Evolutionary conservation across 805 yeast genomes (phyloP).

Genomic region (Scheffersomyces stipitis): DNA sequence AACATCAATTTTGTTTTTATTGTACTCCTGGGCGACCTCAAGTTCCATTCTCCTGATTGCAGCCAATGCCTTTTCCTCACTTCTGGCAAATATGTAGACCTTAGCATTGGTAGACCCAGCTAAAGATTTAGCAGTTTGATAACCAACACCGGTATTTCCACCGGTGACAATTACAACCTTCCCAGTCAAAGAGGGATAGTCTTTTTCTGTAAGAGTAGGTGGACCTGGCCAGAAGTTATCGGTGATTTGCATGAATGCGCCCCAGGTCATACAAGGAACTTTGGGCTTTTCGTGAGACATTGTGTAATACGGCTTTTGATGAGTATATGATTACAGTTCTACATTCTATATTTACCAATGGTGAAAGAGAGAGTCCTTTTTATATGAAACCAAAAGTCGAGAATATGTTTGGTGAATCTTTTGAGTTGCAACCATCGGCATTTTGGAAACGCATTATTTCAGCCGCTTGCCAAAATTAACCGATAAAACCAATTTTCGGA

Average conservation of each 20-base stretch:
- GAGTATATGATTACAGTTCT: too few species aligned
- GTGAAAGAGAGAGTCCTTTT: too few species aligned
- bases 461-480: too few species aligned
- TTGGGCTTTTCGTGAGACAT: not conserved
- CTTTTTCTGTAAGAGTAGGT: conserved; percentile 24
- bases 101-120: conserved; percentile 28
- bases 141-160: conserved; percentile 35
- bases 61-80: conserved; percentile 24
- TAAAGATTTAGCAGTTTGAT: conserved; percentile 29
- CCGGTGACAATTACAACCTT: conserved; percentile 43
- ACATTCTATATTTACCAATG: too few species aligned
- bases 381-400: too few species aligned
- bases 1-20: conserved; percentile 7
- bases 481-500: too few species aligned
- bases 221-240: not conserved
- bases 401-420: too few species aligned
- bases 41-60: conserved; percentile 25
- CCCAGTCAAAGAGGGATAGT: conserved; percentile 36
- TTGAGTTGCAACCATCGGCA: too few species aligned
- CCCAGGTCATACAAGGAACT: not conserved
- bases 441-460: too few species aligned
- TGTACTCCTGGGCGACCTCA: conserved; percentile 18
- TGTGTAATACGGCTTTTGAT: too few species aligned
- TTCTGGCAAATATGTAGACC: conserved; percentile 38
- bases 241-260: not conserved